Evolutionary conservation across 768 basidiomycete species (phyloP), one percentile per base, ranked within the genome.

Genomic region (Mycena belliarum): DNA sequence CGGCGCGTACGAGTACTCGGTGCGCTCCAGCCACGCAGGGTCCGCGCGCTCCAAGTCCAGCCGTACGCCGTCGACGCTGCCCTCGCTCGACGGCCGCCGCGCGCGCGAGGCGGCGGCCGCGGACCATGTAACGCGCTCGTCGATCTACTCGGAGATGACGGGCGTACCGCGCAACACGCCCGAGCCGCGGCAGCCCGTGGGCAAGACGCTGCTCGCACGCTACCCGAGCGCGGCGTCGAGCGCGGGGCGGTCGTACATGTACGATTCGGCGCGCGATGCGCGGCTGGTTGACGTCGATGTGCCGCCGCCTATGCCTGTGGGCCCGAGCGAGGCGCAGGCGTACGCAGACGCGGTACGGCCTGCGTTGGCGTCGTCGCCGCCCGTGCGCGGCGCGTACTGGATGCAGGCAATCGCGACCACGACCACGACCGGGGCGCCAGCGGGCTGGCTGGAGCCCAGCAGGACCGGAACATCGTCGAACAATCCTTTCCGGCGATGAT

Each of bases 141-240:
- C 85, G 42, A 66, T 92, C 37, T 93, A 87, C 70, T 84, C 88
- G 55, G 82, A 88, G 68, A 67, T 85, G 47, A 92, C 88, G 11
- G 89, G 90, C 20, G 66, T 76, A 33, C 83, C 83, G 60, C 79
- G 82, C 29, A 75, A 74, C 25, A 81, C 76, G 40, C 85, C 90
- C 7, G 87, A 90, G 65, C 83, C 88, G n/a, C 80, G 89, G n/a
- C 82, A 86, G 70, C 88, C 89, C 20, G 77, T 89, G 61, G 81
- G 79, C 72, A 75, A 75, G 57, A 69, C 69, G 49, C 52, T 58
- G 7, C 46, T 60, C 16, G 12, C 47, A 61, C 54, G 66, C 60
- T 46, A 69, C 63, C 71, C 66, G 48, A 61, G 61, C 59, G 47
- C 71, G 38, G 73, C 78, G 28, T 67, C 75, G 32, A 64, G 78